phyloP scores from a whole-genome alignment of 139 green algal species.

The Picochlorum sp. region DNA sequence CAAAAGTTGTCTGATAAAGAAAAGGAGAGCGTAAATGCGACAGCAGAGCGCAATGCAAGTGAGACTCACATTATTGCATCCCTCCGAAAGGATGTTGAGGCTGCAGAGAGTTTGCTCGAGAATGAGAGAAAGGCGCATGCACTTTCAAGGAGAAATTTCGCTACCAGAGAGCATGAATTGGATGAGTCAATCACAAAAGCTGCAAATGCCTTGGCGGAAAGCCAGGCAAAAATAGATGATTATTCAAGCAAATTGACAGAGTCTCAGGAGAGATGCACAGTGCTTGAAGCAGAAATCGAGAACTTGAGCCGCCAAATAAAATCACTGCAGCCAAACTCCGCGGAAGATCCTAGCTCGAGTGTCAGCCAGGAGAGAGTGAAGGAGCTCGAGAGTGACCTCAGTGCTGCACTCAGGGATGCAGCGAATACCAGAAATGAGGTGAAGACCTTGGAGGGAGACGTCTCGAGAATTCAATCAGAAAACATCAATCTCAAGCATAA shows the following conservation, averaged over 20 bases:
- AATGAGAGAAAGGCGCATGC: conserved; percentile 41
- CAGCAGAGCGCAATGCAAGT: conserved; percentile 29
- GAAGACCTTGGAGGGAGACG: conserved; percentile 21
- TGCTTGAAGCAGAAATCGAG: conserved; percentile 23
- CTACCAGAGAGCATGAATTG: conserved; percentile 44
- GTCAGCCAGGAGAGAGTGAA: conserved; percentile 10
- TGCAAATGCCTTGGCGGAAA: conserved; percentile 33
- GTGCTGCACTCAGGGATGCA: conserved; percentile 4
- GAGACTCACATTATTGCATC: conserved; percentile 32
- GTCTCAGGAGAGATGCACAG: conserved; percentile 21
- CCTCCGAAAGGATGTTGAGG: conserved; percentile 42
- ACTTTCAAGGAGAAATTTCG: conserved; percentile 23
- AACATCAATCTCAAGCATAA: conserved; percentile 15
- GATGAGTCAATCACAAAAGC: conserved; percentile 40
- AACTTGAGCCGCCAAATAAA: conserved; percentile 8
- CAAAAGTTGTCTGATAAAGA: conserved; percentile 13
- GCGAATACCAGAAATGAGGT: conserved; percentile 9
- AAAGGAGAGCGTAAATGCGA: not conserved
- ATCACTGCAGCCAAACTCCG: conserved; percentile 3
- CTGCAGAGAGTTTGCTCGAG: conserved; percentile 46
- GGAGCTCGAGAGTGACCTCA: conserved; percentile 12
- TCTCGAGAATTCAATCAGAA: conserved; percentile 22
- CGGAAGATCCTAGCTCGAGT: not conserved
- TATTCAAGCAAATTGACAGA: conserved; percentile 8
- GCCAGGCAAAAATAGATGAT: conserved; percentile 43